These are phyloP conservation scores for Lavandula angustifolia DNA, from an alignment of 257 asterid species.

Conservation along the genomic window DNA sequence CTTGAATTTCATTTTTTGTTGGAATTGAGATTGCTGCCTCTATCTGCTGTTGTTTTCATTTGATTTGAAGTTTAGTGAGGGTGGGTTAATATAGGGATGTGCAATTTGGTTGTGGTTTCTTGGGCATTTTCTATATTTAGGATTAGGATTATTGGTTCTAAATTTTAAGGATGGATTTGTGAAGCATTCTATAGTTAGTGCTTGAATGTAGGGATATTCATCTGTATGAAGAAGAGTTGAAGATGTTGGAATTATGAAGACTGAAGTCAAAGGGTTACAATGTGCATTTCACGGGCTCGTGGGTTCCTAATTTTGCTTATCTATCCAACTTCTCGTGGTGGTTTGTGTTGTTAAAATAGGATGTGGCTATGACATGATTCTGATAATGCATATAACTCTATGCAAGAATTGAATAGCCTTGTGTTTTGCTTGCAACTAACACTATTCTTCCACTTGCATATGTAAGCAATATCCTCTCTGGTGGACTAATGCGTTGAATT, in stretches of 20 bases:
- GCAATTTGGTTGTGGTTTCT: constrained; percentile 17
- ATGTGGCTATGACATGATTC: not conserved
- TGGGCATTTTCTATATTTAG: constrained; percentile 41
- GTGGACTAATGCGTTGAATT: not conserved
- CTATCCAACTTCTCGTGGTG: constrained; percentile 3
- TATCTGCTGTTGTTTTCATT: constrained; percentile 3
- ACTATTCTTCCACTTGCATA: not conserved
- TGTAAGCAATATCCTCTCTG: not conserved
- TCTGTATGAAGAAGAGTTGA: not conserved
- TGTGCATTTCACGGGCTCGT: constrained; percentile 7
- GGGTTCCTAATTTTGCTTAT: not conserved
- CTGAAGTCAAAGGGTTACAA: constrained; percentile 16
- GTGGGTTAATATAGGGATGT: constrained; percentile 44
- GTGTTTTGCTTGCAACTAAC: not conserved
- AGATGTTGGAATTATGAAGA: constrained; percentile 3
- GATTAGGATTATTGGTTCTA: constrained; percentile 24
- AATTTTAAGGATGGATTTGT: constrained; percentile 10
- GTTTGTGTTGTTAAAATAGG: constrained; percentile 8
- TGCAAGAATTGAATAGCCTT: not conserved
- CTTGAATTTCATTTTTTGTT: constrained; percentile 32
- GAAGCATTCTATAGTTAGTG: constrained; percentile 22
- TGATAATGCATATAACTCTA: not conserved
- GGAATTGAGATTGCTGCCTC: constrained; percentile 16
- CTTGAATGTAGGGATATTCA: not conserved
- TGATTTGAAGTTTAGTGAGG: constrained; percentile 32